Evolutionary conservation across 208 protist genomes (phyloP).

Genomic region (Trypanosoma melophagium): DNA sequence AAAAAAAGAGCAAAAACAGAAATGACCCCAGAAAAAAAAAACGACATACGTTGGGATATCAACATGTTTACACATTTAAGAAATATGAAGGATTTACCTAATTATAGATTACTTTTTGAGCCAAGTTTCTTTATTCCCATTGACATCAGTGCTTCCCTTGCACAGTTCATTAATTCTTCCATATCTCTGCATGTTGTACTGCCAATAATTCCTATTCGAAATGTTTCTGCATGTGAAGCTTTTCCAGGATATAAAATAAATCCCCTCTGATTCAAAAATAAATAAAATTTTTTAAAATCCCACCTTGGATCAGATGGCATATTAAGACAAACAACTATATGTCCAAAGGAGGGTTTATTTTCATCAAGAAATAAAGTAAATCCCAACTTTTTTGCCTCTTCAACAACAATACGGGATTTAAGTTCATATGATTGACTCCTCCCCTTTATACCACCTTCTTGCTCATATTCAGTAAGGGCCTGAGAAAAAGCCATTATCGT

Average conservation of each 20-base stretch:
- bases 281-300: constrained; percentile 89
- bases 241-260: constrained; percentile 88
- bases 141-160: constrained; percentile 44
- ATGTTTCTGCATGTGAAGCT: constrained; percentile 80
- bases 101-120: constrained; percentile 40
- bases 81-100: not conserved
- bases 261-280: constrained; percentile 59
- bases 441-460: constrained; percentile 61
- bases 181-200: constrained; percentile 56
- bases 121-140: constrained; percentile 63
- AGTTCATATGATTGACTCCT: constrained; percentile 48
- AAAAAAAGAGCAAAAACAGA: not conserved
- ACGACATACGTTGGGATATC: not conserved
- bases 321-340: constrained; percentile 83
- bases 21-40: constrained; percentile 3
- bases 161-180: constrained; percentile 47
- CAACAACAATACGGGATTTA: constrained; percentile 55
- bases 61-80: not conserved
- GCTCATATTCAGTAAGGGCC: constrained; percentile 70
- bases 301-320: constrained; percentile 76
- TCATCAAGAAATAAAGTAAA: constrained; percentile 76
- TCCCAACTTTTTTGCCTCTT: constrained; percentile 64
- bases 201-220: constrained; percentile 87
- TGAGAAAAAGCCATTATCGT: constrained; percentile 78
- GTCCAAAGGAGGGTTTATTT: constrained; percentile 51